phyloP scores from a whole-genome alignment of 768 basidiomycete species.

The Kwoniella bestiolae region DNA sequence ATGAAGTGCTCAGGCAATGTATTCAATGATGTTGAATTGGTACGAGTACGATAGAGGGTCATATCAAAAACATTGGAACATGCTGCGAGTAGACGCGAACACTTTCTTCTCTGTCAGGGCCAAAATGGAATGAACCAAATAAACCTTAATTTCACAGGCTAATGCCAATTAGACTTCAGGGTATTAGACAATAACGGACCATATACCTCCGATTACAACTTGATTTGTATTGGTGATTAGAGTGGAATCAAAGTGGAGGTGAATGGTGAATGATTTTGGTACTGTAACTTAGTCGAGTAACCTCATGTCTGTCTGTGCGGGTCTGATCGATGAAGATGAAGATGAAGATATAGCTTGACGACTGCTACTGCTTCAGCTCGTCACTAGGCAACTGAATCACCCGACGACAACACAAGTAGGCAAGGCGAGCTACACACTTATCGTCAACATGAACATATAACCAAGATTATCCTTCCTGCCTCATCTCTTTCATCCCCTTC shows the following conservation, averaged over 20 bases:
- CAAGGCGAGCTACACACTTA: no score
- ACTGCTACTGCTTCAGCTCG: no score
- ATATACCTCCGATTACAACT: not conserved
- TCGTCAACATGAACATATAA: not conserved
- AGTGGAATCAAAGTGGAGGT: not conserved
- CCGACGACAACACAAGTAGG: not conserved
- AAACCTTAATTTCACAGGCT: not conserved
- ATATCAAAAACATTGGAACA: not conserved
- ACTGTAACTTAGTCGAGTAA: not conserved
- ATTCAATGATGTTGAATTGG: no score
- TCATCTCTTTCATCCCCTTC: not conserved
- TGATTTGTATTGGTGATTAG: not conserved
- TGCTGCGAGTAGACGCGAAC: not conserved
- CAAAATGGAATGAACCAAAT: conserved; percentile 1
- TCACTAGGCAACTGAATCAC: not conserved
- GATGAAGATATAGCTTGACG: no score
- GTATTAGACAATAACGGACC: not conserved
- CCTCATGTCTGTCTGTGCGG: no score
- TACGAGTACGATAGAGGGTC: no score
- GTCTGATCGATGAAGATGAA: not conserved
- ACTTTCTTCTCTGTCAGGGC: not conserved
- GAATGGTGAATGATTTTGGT: not conserved
- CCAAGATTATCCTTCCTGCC: no score
- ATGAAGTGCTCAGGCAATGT: no score
- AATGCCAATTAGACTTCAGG: not conserved